These are phyloP conservation scores for Sordariomycetes sp. DNA, from an alignment of 2,329 filamentous ascomycete species.

Conservation along the genomic window DNA sequence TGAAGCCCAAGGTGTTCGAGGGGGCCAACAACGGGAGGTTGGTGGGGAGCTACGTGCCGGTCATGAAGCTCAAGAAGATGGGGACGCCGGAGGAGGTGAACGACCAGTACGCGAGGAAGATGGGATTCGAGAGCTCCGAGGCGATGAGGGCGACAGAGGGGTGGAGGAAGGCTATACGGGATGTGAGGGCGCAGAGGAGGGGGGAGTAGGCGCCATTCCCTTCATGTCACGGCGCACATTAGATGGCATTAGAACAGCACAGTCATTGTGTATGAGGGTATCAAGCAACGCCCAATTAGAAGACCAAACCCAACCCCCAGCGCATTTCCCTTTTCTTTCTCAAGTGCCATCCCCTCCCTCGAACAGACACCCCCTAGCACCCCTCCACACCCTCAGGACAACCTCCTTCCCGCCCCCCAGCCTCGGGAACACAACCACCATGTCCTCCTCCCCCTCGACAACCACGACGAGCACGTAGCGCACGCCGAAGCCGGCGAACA, in stretches of 20 bases:
- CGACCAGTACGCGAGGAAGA: slow-evolving; percentile 49
- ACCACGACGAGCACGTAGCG: slow-evolving; percentile 82
- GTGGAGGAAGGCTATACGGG: slow-evolving; percentile 13
- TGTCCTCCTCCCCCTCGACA: slow-evolving; percentile 76
- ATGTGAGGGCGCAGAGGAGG: slow-evolving; percentile 10
- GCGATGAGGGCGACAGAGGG: slow-evolving; percentile 29
- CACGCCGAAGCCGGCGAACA: slow-evolving; percentile 86
- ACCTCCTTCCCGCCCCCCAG: slow-evolving; percentile 64
- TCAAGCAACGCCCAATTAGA: background rate
- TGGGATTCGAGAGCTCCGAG: slow-evolving; percentile 42
- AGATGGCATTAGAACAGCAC: background rate
- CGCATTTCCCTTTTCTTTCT: background rate
- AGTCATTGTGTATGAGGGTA: background rate
- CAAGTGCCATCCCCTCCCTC: slow-evolving; percentile 25
- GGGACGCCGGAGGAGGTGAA: slow-evolving; percentile 44
- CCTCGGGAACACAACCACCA: slow-evolving; percentile 89
- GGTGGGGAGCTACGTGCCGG: slow-evolving; percentile 39
- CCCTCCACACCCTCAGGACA: slow-evolving; percentile 85
- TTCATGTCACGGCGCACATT: background rate
- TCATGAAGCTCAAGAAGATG: slow-evolving; percentile 39
- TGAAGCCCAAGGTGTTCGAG: slow-evolving; percentile 29
- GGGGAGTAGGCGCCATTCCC: slow-evolving; percentile 9
- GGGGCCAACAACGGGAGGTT: slow-evolving; percentile 41
- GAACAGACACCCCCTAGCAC: slow-evolving; percentile 71
- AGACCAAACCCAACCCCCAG: background rate